Percentiles rank a stretch among this genome's conserved stretches.
These are phyloP conservation scores for Theobroma grandiflorum DNA, from an alignment of 441 rosid species.

Conservation along the genomic window DNA sequence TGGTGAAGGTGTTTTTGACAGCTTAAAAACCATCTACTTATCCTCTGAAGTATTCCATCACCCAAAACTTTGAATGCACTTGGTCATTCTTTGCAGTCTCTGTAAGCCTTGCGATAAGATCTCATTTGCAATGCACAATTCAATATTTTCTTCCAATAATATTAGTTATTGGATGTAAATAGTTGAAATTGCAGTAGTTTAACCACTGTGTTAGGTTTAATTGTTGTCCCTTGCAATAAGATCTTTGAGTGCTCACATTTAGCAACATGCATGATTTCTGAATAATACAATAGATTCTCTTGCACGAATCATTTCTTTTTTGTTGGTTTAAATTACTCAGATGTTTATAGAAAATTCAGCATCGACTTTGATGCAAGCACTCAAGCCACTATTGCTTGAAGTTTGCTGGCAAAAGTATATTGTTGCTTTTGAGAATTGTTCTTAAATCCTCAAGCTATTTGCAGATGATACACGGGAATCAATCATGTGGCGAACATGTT, in stretches of 20 bases:
- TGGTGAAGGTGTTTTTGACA: no score
- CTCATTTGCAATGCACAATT: conserved; percentile 10
- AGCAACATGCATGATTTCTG: conserved; percentile 17
- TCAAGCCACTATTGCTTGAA: not conserved
- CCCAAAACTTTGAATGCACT: not conserved
- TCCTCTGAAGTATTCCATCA: no score
- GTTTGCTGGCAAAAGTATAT: not conserved
- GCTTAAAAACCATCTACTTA: no score
- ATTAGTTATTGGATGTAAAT: not conserved
- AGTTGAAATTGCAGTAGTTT: not conserved
- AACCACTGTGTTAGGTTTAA: not conserved
- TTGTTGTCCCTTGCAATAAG: not conserved
- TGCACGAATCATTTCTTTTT: not conserved
- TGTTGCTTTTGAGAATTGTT: conserved; percentile 17
- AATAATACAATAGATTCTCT: not conserved
- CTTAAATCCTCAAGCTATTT: conserved; percentile 32
- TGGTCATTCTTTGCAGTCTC: not conserved
- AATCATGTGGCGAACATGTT: conserved; percentile 70
- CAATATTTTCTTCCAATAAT: not conserved
- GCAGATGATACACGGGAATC: conserved; percentile 93
- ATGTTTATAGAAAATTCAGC: not conserved
- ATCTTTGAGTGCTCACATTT: not conserved
- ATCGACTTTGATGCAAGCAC: conserved; percentile 10
- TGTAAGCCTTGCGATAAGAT: not conserved
- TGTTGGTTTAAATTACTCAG: not conserved